Conservation (phyloP, 768 basidiomycete genomes). For the Collybia sordida region DNA sequence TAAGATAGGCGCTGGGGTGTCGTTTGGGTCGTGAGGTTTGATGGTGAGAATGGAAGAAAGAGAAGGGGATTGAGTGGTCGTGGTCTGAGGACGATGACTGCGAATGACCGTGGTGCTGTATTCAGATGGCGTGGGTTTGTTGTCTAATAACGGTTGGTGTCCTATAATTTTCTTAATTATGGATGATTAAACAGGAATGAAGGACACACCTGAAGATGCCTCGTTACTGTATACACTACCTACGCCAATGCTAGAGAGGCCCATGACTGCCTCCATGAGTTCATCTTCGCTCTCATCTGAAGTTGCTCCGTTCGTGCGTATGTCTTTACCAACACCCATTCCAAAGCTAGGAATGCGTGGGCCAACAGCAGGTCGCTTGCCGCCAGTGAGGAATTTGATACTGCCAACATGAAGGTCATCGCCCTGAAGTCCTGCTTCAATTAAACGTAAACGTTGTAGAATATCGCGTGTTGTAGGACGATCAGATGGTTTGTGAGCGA, state of each 20-base stretch:
- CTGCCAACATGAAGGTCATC: constrained; percentile 82
- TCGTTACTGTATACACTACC: constrained; percentile 44
- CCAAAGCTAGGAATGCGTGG: constrained; percentile 91
- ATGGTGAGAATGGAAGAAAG: constrained; percentile 77
- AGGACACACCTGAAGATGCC: constrained; percentile 34
- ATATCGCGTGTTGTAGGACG: constrained; percentile 81
- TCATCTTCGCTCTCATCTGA: constrained; percentile 71
- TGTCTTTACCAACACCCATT: constrained; percentile 62
- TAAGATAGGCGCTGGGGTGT: constrained; percentile 36
- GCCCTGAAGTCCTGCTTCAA: constrained; percentile 82
- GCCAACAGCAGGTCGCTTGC: constrained; percentile 53
- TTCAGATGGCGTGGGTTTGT: constrained; percentile 40
- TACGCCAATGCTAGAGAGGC: constrained; percentile 50
- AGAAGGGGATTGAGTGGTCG: constrained; percentile 45
- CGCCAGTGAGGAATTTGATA: constrained; percentile 76
- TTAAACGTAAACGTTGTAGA: constrained; percentile 71
- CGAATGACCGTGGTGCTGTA: constrained; percentile 75
- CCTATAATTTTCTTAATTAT: constrained; percentile 31
- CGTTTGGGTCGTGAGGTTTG: constrained; percentile 52
- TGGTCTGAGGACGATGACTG: constrained; percentile 39
- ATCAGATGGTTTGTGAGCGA: constrained; percentile 56
- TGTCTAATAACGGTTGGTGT: constrained; percentile 54
- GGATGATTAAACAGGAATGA: constrained; percentile 4
- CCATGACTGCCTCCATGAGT: constrained; percentile 58
- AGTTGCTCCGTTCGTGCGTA: constrained; percentile 39